phyloP scores from a whole-genome alignment of 2,329 filamentous ascomycete genomes.

The Aspergillus awamori region DNA sequence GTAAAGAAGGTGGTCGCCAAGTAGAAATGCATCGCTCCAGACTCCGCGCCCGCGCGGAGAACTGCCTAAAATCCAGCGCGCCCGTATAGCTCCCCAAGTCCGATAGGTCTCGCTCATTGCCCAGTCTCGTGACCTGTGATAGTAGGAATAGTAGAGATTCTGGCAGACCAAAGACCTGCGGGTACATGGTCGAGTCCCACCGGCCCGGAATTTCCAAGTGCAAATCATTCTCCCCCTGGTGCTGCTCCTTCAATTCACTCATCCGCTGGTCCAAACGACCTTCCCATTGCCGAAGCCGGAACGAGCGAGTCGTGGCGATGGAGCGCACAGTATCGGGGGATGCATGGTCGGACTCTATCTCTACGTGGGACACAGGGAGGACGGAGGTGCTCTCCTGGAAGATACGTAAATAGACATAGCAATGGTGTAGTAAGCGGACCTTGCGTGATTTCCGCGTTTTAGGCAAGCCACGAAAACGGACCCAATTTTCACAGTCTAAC shows the following conservation, averaged over 20 bases:
- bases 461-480: constrained; percentile 43
- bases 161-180: constrained; percentile 50
- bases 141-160: constrained; percentile 47
- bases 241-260: constrained; percentile 37
- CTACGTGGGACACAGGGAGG: background rate
- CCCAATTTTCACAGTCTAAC: constrained; percentile 50
- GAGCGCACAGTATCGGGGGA: constrained; percentile 25
- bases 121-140: constrained; percentile 48
- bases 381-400: constrained; percentile 46
- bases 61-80: constrained; percentile 31
- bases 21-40: constrained; percentile 38
- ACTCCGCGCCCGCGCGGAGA: constrained; percentile 35
- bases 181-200: constrained; percentile 48
- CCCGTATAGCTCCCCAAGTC: constrained; percentile 19
- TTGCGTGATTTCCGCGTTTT: constrained; percentile 46
- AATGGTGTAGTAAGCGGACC: constrained; percentile 50
- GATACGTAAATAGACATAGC: constrained; percentile 51
- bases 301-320: constrained; percentile 38
- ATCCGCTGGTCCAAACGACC: constrained; percentile 36
- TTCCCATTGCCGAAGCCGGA: constrained; percentile 33
- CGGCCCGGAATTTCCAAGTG: constrained; percentile 47
- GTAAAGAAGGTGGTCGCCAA: constrained; percentile 12
- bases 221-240: constrained; percentile 50
- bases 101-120: constrained; percentile 45
- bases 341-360: background rate